Evolutionary conservation across 805 yeast genomes (phyloP), one percentile per base, ranked within the genome.

Genomic region (Hanseniaspora singularis): DNA sequence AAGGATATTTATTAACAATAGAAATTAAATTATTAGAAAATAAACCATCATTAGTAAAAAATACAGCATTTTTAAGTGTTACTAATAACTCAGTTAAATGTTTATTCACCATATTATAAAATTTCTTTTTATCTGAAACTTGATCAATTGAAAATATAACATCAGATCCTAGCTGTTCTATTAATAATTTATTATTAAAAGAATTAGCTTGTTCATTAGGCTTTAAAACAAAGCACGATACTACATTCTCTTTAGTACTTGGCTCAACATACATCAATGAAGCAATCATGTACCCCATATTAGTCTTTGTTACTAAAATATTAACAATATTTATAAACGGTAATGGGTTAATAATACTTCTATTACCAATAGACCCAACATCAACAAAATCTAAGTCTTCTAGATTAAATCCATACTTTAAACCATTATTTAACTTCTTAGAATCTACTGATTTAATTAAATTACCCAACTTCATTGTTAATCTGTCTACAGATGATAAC

Each of bases 391-490:
- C 64, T 30, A 76, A 61, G 59, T 79, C 77, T 42, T 74, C 74
- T 48, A 73, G 57, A 12, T 81, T 76, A 61, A 94, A 94, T 0
- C 98, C 98, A 50, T 73, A 72, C 54, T 84, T 87, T 49, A 92
- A 65, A 24, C 96, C 94, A 55, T 73, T 75, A 7, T 96, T 94
- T 9, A 94, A 66, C 0, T 87, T 77, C 8, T 96, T 96, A n/a
- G 84, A 73, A 47, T 73, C 69, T 1, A 76, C 66, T 38, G 80
- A 79, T 52, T 77, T 84, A 52, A 88, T 80, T 14, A 70, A 69
- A 18, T 88, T 81, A 14, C 98, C 97, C 15, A 92, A 64, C 27
- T 80, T 81, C 52, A 92, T 73, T 37, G 86, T 72, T 0, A 86
- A 86, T 40, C 96, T 67, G 50, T 86, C 89, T 3, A 72, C 66